phyloP scores from a whole-genome alignment of 805 yeast genomes.

The Clavispora carvajalis region DNA sequence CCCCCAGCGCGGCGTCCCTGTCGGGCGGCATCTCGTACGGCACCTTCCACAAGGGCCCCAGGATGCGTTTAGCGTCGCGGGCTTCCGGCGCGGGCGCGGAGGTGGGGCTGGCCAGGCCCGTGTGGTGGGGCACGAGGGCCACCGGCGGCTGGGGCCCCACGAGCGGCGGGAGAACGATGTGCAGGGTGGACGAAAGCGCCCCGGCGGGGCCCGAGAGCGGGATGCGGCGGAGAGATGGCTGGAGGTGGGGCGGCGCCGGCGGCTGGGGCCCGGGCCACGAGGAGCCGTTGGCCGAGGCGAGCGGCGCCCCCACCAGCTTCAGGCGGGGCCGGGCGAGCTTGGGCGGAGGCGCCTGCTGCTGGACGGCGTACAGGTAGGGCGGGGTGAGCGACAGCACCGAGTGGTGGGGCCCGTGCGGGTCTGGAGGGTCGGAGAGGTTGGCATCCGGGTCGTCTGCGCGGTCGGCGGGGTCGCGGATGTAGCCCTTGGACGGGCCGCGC shows the following conservation, averaged over 20 bases:
- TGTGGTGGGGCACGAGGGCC: slow-evolving; percentile 2
- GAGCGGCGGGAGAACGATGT: slow-evolving; percentile 15
- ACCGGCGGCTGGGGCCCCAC: slow-evolving; percentile 12
- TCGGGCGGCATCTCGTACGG: slow-evolving; percentile 50
- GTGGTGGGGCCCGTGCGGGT: background rate
- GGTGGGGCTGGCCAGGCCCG: slow-evolving; percentile 6
- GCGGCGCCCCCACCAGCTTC: slow-evolving; percentile 11
- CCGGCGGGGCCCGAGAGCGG: slow-evolving; percentile 1
- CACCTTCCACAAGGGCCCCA: slow-evolving; percentile 54
- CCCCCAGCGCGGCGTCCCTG: slow-evolving; percentile 4
- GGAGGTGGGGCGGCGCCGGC: slow-evolving; percentile 1
- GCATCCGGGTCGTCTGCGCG: slow-evolving; percentile 20
- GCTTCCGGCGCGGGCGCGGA: slow-evolving; percentile 10
- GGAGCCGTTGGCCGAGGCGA: background rate
- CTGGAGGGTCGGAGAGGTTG: background rate
- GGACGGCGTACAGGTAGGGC: background rate
- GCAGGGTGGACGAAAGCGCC: slow-evolving; percentile 7
- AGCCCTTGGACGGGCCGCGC: slow-evolving; percentile 77
- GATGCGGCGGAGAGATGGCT: slow-evolving; percentile 10
- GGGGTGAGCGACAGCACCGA: background rate
- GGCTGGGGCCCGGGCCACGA: background rate
- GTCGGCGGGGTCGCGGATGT: slow-evolving; percentile 41
- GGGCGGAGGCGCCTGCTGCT: background rate
- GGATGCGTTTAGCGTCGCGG: slow-evolving; percentile 20
- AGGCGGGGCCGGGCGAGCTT: slow-evolving; percentile 9